phyloP scores from a whole-genome alignment of 257 asterid species.

The Euphrasia confusa region DNA sequence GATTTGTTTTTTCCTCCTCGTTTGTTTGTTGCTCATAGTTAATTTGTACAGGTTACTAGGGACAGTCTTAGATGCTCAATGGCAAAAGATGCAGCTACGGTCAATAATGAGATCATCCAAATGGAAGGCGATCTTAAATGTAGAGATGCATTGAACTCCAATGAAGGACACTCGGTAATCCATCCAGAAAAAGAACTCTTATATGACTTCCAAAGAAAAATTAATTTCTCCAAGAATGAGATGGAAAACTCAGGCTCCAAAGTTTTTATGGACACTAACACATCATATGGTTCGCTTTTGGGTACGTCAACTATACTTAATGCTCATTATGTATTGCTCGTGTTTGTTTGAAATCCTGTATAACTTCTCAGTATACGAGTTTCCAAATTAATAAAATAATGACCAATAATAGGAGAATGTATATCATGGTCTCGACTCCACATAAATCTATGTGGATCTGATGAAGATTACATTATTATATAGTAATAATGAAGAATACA shows the following conservation, averaged over 20 bases:
- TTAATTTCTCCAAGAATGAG: slow-evolving; percentile 58
- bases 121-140: slow-evolving; percentile 29
- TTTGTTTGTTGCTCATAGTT: slow-evolving; percentile 30
- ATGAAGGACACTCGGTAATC: slow-evolving; percentile 27
- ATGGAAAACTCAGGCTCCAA: slow-evolving; percentile 36
- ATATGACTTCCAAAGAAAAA: slow-evolving; percentile 77
- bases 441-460: too few species aligned
- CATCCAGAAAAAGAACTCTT: slow-evolving; percentile 36
- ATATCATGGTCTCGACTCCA: too few species aligned
- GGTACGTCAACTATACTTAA: slow-evolving; percentile 36
- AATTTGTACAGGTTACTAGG: slow-evolving; percentile 52
- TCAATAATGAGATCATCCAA: slow-evolving; percentile 61
- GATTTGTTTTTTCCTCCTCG: slow-evolving; percentile 10
- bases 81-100: slow-evolving; percentile 81
- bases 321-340: slow-evolving; percentile 16
- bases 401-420: background rate
- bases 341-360: slow-evolving; percentile 16
- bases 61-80: slow-evolving; percentile 83
- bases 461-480: too few species aligned
- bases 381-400: background rate
- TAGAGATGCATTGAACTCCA: slow-evolving; percentile 31
- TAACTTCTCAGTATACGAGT: background rate
- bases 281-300: slow-evolving; percentile 42
- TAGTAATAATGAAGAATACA: too few species aligned
- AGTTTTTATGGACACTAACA: slow-evolving; percentile 32